phyloP scores from a whole-genome alignment of 139 green algal genomes.

The Coelastrella sp. region DNA sequence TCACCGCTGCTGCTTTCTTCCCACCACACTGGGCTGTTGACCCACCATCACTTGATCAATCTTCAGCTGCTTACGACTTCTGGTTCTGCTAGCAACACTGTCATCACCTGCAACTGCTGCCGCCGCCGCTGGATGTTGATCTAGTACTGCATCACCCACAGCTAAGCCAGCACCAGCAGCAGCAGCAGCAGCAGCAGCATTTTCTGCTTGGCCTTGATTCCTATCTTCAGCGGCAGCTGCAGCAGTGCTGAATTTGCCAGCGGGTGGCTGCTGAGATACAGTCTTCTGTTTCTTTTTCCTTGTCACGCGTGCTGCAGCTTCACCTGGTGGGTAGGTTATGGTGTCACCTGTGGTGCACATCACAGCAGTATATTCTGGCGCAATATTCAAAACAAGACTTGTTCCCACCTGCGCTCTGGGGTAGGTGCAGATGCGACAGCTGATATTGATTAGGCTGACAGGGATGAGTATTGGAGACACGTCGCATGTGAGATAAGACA shows the following conservation, averaged over 20 bases:
- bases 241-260: not conserved
- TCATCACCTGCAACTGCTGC: not conserved
- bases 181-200: not conserved
- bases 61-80: not conserved
- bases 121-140: not conserved
- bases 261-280: not conserved
- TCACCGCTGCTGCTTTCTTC: too few relatives aligned
- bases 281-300: not conserved
- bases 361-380: not conserved
- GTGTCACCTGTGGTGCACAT: not conserved
- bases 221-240: too few relatives aligned
- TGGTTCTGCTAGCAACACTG: too few relatives aligned
- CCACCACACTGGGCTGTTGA: too few relatives aligned
- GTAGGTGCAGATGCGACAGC: not conserved
- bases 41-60: not conserved
- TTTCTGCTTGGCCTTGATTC: too few relatives aligned
- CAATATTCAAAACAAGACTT: not conserved
- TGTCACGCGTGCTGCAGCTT: not conserved
- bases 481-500: too few relatives aligned
- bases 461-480: too few relatives aligned
- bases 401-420: not conserved
- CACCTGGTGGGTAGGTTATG: not conserved
- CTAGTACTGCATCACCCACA: too few relatives aligned
- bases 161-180: not conserved
- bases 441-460: too few relatives aligned